Evolutionary conservation across 2,329 filamentous ascomycete genomes (phyloP), one percentile per base, ranked within the genome.

Genomic region (Cytospora chrysosperma): DNA sequence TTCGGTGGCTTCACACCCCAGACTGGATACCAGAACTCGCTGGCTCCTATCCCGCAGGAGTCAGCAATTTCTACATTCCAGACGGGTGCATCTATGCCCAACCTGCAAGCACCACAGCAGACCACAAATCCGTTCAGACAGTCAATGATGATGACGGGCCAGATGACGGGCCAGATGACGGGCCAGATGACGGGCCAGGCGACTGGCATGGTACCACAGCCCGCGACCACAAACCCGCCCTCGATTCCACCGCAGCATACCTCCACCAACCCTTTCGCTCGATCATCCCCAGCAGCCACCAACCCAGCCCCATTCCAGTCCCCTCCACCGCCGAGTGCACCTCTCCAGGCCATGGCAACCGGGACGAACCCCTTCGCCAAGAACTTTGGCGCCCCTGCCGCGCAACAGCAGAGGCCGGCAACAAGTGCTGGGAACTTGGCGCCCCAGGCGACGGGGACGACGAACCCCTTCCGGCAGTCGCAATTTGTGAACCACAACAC

Each of bases 401-500:
- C 77, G 51, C 73, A 75, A 40, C 78, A 79, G 57, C 58, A 52
- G 30, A 73, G 78, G n/a, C 80, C 79, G 0, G 78, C 81, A 50
- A 79, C 80, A 2, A 78, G 76, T 37, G 76, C 75, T 13, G 74
- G 82, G n/a, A n/a, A n/a, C 56, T 77, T 95, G 6, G 83, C 84
- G 59, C 86, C 92, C 2, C 92, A 94, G 71, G 85, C 89, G 1
- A 97, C 93, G 0, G 93, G 93, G 10, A 92, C 86, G 71, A 97
- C 93, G 2, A 99, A 99, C 71, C 95, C 95, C 0, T 98, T 98
- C 83, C 86, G 95, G 19, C 93, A 98, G 73, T 92, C 90, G 53
- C 87, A 89, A 4, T 96, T 97, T 74, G 88, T 96, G 59, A 95
- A 96, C 72, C 93, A 96, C 71, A 83, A 88, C 67, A 96, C 93